phyloP scores from a whole-genome alignment of 495 filamentous ascomycete genomes.

The Penicillium simplicissimum region DNA sequence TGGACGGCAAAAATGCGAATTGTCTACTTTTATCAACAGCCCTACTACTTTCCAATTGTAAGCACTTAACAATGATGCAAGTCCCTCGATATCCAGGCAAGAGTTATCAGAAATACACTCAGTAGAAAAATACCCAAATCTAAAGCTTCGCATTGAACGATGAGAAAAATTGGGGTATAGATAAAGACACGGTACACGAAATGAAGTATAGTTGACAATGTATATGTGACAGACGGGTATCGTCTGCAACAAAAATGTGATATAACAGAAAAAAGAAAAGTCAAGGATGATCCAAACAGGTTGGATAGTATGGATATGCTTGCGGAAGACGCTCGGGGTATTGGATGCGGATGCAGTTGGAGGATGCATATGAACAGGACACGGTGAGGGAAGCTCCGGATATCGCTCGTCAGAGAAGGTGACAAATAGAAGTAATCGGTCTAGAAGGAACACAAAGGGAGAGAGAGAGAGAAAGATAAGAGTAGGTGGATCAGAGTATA shows the following conservation, averaged over 20 bases:
- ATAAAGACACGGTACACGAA: conserved; percentile 11
- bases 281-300: background rate
- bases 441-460: background rate
- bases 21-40: background rate
- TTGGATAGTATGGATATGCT: background rate
- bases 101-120: background rate
- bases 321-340: conserved; percentile 2
- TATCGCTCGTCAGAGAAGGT: background rate
- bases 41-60: background rate
- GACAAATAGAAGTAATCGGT: background rate
- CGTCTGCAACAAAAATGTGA: conserved; percentile 8
- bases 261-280: background rate
- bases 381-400: background rate
- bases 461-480: background rate
- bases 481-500: conserved; percentile 1
- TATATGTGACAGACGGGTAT: conserved; percentile 4
- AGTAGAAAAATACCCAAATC: background rate
- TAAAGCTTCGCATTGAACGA: background rate
- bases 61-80: background rate
- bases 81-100: background rate
- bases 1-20: background rate
- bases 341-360: background rate
- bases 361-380: background rate
- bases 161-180: conserved; percentile 5
- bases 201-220: conserved; percentile 3